Evolutionary conservation across 2,329 filamentous ascomycete genomes (phyloP), one percentile per base, ranked within the genome.

Genomic region (Cadophora luteo-olivacea): DNA sequence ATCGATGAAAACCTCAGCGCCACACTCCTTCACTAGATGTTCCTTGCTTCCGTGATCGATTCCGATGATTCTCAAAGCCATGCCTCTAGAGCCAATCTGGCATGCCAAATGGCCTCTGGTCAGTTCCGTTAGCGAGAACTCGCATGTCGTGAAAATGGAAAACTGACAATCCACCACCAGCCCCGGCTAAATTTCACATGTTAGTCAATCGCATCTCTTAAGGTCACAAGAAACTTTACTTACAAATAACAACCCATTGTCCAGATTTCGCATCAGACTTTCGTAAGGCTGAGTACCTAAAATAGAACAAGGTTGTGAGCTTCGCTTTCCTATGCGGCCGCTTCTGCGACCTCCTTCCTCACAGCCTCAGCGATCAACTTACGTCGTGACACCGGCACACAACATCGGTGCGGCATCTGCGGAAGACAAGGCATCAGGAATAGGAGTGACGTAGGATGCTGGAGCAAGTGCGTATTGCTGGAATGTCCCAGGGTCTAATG

Each of bases 391-490:
- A 33, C 89, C 90, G 16, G 88, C 89, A 78, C 89, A 92, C 64
- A 91, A 84, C 81, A 92, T 84, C 0, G 89, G 90, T 1, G 90
- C 90, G 0, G 90, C 90, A 29, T 83, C 82, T 62, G 86, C 88
- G 11, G 86, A 88, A 52, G 83, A 78, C 22, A 92, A 79, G 3
- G 77, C 79, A 4, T 90, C 88, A 1, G 90, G 90, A 72, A 92
- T 91, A 1, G 88, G 88, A 0, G 90, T 92, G 1, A 91, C 89
- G 77, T 92, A 92, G 79, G 86, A 85, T 3, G 89, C 89, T 11
- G 88, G 87, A 0, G 84, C 85, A 19, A 90, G 76, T 22, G 85
- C 85, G 75, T 91, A 66, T 49, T 69, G 88, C 76, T 92, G 90
- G 77, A 92, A 92, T n/a, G 89, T 92, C 48, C 90, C 90, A 0